Evolutionary conservation across 345 rosid genomes (phyloP).

Genomic region (Erysimum cheiranthoides): DNA sequence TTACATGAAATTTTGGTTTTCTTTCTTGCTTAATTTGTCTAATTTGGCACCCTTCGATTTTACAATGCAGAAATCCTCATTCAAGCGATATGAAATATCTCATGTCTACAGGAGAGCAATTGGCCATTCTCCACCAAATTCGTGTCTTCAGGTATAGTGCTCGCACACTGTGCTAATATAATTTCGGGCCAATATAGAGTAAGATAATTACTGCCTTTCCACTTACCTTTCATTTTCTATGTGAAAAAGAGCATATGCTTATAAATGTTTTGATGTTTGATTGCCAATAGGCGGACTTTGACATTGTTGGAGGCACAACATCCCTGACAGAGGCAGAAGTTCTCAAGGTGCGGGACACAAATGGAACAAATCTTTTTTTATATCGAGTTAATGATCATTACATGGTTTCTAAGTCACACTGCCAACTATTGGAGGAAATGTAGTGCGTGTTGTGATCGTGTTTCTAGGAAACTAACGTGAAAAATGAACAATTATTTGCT

Average conservation of each 20-base stretch:
- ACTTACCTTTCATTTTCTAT: constrained; percentile 25
- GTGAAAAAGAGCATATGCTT: constrained; percentile 22
- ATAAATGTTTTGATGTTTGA: constrained; percentile 35
- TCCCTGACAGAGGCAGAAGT: constrained; percentile 90
- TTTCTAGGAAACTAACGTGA: background rate
- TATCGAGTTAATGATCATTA: background rate
- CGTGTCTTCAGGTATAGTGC: constrained; percentile 75
- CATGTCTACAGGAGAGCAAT: constrained; percentile 86
- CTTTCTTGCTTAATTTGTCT: constrained; percentile 20
- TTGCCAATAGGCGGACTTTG: constrained; percentile 84
- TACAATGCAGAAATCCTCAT: constrained; percentile 74
- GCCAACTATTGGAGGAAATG: constrained; percentile 6
- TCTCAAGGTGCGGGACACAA: constrained; percentile 54
- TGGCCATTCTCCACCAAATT: constrained; percentile 96
- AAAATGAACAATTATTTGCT: background rate
- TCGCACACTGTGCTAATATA: constrained; percentile 10
- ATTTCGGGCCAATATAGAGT: background rate
- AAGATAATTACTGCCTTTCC: background rate
- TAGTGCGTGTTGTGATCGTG: constrained; percentile 6
- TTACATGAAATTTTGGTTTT: constrained; percentile 1
- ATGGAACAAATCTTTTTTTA: background rate
- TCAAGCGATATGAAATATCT: constrained; percentile 85
- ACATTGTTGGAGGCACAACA: constrained; percentile 88
- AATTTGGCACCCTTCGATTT: constrained; percentile 28
- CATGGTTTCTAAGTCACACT: constrained; percentile 8